Percentiles rank a stretch among this genome's conserved stretches.
These are phyloP conservation scores for Flaveria trinervia DNA, from an alignment of 129 eudicot species.

Conservation along the genomic window DNA sequence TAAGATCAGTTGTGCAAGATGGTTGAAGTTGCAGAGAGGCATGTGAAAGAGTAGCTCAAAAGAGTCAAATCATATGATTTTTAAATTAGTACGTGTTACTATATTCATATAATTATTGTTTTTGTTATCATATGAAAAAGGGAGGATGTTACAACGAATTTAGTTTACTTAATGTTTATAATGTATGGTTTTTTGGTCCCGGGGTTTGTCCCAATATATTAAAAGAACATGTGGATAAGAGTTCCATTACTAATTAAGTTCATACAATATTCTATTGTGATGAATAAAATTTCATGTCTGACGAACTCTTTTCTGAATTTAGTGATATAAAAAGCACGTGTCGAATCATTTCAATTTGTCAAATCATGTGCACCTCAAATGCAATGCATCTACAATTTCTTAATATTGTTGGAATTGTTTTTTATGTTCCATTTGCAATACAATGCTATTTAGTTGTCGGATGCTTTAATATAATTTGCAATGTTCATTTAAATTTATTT, in stretches of 20 bases:
- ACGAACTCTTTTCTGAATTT: not conserved
- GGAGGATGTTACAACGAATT: not conserved
- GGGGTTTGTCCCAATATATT: not conserved
- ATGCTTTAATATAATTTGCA: not conserved
- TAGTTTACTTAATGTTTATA: not conserved
- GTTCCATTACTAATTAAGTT: not conserved
- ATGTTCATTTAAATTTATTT: not conserved
- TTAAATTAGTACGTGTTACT: too few species aligned
- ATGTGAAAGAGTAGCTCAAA: not conserved
- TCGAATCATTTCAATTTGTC: not conserved
- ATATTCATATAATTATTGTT: too few species aligned
- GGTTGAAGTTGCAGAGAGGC: not conserved
- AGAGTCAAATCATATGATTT: not conserved
- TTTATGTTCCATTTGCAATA: not conserved
- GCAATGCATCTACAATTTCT: not conserved
- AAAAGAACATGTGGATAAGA: not conserved
- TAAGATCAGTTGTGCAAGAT: not conserved
- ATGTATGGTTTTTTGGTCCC: not conserved
- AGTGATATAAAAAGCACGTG: not conserved
- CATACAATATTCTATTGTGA: not conserved
- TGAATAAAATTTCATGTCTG: not conserved
- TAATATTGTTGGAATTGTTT: not conserved
- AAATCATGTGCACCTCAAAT: not conserved
- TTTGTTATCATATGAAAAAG: not conserved
- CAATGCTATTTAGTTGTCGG: not conserved